phyloP scores from a whole-genome alignment of 73 alveolate species.

The Stentor roeselii region DNA sequence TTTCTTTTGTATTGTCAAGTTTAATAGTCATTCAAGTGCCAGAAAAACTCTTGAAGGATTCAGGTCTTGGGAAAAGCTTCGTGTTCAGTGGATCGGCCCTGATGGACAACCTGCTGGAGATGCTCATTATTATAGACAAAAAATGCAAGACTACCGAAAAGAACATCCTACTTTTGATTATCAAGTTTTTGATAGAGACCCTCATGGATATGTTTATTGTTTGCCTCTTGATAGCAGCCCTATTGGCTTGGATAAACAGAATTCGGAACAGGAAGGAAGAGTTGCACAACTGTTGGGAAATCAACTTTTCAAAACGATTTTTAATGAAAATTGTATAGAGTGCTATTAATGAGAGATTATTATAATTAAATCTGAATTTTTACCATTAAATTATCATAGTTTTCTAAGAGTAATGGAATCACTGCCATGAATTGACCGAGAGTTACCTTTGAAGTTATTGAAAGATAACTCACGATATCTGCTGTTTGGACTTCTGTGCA shows the following conservation, averaged over 20 bases:
- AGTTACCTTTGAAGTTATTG: neutral
- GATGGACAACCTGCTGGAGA: neutral
- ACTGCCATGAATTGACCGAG: neutral
- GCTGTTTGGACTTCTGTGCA: neutral
- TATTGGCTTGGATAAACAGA: neutral
- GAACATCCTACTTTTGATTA: slow-evolving; percentile 2
- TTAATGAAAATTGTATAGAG: too few relatives aligned
- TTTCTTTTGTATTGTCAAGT: neutral
- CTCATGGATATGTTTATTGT: neutral
- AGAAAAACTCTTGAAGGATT: slow-evolving; percentile 10
- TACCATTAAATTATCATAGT: neutral
- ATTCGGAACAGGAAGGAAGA: neutral
- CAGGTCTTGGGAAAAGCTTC: neutral
- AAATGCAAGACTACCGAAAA: neutral
- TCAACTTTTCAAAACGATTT: neutral
- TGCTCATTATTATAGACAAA: neutral
- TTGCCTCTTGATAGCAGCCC: neutral
- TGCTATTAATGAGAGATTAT: too few relatives aligned
- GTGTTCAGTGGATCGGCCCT: neutral
- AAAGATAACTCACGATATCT: neutral
- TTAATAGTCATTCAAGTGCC: neutral
- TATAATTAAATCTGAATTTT: slow-evolving; percentile 3
- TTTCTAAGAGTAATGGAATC: slow-evolving; percentile 19
- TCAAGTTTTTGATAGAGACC: neutral
- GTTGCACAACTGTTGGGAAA: neutral